phyloP scores from a whole-genome alignment of 345 rosid species.

The Excoecaria cochinchinensis region DNA sequence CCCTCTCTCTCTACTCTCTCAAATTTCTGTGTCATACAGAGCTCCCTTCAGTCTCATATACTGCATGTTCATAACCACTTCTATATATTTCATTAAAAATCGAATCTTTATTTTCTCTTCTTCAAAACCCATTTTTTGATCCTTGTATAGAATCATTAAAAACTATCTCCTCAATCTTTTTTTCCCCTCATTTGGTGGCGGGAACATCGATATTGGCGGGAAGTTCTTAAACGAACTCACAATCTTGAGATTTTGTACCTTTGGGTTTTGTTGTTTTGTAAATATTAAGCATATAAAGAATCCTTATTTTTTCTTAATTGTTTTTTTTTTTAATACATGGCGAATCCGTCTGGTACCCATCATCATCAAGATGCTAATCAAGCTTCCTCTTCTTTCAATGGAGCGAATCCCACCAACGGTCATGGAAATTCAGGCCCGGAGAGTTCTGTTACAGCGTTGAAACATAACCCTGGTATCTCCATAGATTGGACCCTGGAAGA shows the following conservation, averaged over 20 bases:
- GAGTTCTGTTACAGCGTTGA: conserved; percentile 33
- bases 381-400: conserved; percentile 39
- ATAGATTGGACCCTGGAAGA: conserved; percentile 55
- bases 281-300: neutral
- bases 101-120: neutral
- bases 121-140: neutral
- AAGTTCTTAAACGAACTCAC: neutral
- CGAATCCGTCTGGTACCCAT: conserved; percentile 50
- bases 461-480: conserved; percentile 66
- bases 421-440: conserved; percentile 28
- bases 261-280: neutral
- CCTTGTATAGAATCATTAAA: neutral
- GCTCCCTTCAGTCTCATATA: conserved; percentile 5
- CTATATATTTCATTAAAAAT: neutral
- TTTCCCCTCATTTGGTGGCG: conserved; percentile 7
- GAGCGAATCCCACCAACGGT: conserved; percentile 29
- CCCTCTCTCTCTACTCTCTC: neutral
- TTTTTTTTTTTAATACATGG: conserved; percentile 40
- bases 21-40: conserved; percentile 3
- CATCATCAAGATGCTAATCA: conserved; percentile 40
- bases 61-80: neutral
- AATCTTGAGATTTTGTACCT: neutral
- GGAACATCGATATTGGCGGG: conserved; percentile 11
- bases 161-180: neutral
- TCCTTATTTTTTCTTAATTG: neutral